Percentiles rank a stretch among this genome's conserved stretches.
Conservation (phyloP, 1,284 basidiomycete species). For the Leccinum angustisporum region DNA sequence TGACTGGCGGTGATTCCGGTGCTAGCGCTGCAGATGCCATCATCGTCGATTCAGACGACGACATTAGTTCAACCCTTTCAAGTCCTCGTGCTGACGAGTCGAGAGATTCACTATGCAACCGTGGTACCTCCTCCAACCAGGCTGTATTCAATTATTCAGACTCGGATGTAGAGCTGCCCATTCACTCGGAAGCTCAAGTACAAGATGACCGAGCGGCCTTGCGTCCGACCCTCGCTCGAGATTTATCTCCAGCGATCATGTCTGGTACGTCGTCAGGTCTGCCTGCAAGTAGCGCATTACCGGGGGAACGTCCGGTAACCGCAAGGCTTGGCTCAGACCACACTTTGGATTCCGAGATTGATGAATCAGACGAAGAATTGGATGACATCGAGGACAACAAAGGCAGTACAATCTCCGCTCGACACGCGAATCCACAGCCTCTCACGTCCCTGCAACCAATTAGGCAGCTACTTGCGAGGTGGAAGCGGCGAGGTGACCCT, state of each 20-base stretch:
- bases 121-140: background rate
- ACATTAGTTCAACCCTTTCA: background rate
- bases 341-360: constrained; percentile 13
- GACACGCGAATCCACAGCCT: background rate
- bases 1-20: constrained; percentile 8
- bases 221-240: constrained; percentile 1
- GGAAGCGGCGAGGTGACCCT: constrained; percentile 10
- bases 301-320: background rate
- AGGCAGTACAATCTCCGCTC: constrained; percentile 2
- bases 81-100: background rate
- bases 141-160: constrained; percentile 7
- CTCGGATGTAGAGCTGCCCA: constrained; percentile 10
- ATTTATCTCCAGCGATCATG: background rate
- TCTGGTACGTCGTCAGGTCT: constrained; percentile 1
- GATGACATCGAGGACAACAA: background rate
- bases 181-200: constrained; percentile 5
- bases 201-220: background rate
- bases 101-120: background rate
- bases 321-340: background rate
- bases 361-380: constrained; percentile 2
- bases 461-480: constrained; percentile 13
- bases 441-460: constrained; percentile 15
- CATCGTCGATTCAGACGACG: constrained; percentile 22
- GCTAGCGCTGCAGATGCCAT: constrained; percentile 22
- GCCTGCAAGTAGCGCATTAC: background rate